Conservation (phyloP, 1,284 basidiomycete species). For the Pholiota adiposa region DNA sequence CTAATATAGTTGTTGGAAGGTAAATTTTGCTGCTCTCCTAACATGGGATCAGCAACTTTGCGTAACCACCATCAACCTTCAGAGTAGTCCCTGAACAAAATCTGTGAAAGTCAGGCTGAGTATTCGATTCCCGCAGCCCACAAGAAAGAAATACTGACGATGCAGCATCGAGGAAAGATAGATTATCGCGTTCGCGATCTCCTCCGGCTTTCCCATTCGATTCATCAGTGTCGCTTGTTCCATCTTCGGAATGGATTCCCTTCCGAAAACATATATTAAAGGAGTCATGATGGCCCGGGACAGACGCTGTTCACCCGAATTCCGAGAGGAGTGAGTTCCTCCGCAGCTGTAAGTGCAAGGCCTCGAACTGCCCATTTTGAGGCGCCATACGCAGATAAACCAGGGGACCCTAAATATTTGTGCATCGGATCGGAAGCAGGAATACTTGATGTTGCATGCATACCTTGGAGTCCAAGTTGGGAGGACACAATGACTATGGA, state of each 20-base stretch:
- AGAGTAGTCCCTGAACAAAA: slow-evolving; percentile 9
- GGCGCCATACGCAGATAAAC: slow-evolving; percentile 11
- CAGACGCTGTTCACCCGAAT: slow-evolving; percentile 13
- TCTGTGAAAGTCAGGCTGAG: neutral
- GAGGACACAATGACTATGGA: slow-evolving; percentile 8
- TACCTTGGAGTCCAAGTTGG: slow-evolving; percentile 9
- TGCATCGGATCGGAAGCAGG: too few species aligned
- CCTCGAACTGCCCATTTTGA: slow-evolving; percentile 13
- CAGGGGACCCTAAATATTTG: slow-evolving; percentile 1
- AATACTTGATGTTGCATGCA: neutral
- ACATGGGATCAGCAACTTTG: slow-evolving; percentile 8
- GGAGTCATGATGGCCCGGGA: slow-evolving; percentile 9
- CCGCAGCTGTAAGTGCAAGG: slow-evolving; percentile 7
- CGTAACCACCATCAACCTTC: slow-evolving; percentile 8
- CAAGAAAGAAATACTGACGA: neutral
- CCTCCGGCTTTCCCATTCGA: slow-evolving; percentile 9
- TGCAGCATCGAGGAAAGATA: slow-evolving; percentile 9
- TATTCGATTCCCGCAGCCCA: too few species aligned
- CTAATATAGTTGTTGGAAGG: too few species aligned
- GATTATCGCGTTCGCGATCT: slow-evolving; percentile 11
- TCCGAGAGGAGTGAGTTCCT: slow-evolving; percentile 7
- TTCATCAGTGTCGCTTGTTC: slow-evolving; percentile 6
- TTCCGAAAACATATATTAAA: slow-evolving; percentile 3
- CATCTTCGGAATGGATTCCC: slow-evolving; percentile 5
- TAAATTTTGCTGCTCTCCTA: too few species aligned